These are phyloP conservation scores for Thalia dealbata DNA, from an alignment of 176 grass and related monocot genomes.

Conservation along the genomic window DNA sequence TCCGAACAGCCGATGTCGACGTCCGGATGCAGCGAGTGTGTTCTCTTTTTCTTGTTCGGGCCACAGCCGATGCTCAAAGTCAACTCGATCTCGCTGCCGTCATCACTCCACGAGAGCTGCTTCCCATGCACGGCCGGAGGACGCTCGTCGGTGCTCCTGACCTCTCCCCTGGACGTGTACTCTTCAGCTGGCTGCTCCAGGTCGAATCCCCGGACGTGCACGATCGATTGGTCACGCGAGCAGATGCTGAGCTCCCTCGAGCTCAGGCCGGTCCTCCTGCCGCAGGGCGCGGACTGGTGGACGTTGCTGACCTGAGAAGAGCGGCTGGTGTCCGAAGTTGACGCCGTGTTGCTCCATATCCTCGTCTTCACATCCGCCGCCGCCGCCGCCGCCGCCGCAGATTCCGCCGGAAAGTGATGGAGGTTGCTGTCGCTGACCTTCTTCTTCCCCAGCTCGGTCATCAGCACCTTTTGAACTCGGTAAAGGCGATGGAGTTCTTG, in stretches of 20 bases:
- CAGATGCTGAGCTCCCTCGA: conserved; percentile 13
- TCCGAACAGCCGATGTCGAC: neutral
- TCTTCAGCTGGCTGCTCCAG: conserved; percentile 15
- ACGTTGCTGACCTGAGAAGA: conserved; percentile 6
- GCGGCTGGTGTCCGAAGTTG: conserved; percentile 10
- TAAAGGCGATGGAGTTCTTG: conserved; percentile 19
- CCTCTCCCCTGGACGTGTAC: neutral
- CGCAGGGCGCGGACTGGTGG: neutral
- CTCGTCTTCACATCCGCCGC: neutral
- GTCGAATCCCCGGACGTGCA: neutral
- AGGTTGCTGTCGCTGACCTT: neutral
- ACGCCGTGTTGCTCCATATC: conserved; percentile 1
- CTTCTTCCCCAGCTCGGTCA: conserved; percentile 2
- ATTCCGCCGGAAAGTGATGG: neutral
- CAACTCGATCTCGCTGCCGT: conserved; percentile 12
- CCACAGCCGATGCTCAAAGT: conserved; percentile 10
- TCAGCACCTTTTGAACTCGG: conserved; percentile 16
- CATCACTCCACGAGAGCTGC: neutral
- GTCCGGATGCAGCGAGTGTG: neutral
- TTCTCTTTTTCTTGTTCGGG: conserved; percentile 3
- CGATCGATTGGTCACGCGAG: neutral
- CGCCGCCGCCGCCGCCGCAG: neutral
- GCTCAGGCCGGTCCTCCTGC: neutral
- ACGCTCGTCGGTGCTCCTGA: neutral
- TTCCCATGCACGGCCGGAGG: neutral